A percentile compares a stretch with the other conserved stretches of the same genome.
Evolutionary conservation across 2,329 filamentous ascomycete genomes (phyloP).

Genomic region (Aaosphaeria pasadenensis): DNA sequence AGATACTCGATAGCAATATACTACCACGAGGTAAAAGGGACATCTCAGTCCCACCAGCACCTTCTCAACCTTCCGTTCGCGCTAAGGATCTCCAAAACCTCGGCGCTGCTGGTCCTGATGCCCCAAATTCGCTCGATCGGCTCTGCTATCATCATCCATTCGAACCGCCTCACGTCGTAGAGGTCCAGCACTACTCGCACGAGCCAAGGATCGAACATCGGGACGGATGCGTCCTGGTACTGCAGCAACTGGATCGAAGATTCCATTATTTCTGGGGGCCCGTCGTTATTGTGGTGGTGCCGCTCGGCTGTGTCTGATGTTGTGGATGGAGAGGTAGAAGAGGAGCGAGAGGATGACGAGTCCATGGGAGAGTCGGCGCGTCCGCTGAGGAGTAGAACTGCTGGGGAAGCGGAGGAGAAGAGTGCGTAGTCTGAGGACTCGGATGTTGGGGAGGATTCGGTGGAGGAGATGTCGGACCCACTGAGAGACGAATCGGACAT

Average conservation of each 20-base stretch:
- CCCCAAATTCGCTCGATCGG: conserved; percentile 33
- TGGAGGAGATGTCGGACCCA: conserved; percentile 13
- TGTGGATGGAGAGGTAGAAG: conserved; percentile 1
- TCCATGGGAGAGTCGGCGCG: background rate
- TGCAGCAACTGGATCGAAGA: conserved; percentile 11
- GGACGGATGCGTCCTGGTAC: conserved; percentile 25
- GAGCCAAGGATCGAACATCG: conserved; percentile 35
- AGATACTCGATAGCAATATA: too few species aligned
- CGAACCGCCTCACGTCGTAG: conserved; percentile 30
- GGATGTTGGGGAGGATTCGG: conserved; percentile 11
- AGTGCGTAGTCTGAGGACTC: background rate
- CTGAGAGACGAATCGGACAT: conserved; percentile 20
- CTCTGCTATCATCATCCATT: conserved; percentile 37
- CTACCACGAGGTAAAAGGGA: too few species aligned
- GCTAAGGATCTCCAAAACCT: conserved; percentile 33
- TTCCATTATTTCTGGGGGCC: conserved; percentile 3
- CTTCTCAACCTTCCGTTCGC: conserved; percentile 32
- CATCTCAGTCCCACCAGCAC: conserved; percentile 33
- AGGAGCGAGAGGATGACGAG: conserved; percentile 12
- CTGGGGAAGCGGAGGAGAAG: background rate
- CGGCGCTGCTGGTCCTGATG: conserved; percentile 28
- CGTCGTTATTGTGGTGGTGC: conserved; percentile 1
- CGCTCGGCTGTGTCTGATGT: background rate
- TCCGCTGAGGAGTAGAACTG: background rate
- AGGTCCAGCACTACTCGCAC: conserved; percentile 35